These are phyloP conservation scores for Solanum tacnaense DNA, from an alignment of 257 asterid genomes.

Conservation along the genomic window DNA sequence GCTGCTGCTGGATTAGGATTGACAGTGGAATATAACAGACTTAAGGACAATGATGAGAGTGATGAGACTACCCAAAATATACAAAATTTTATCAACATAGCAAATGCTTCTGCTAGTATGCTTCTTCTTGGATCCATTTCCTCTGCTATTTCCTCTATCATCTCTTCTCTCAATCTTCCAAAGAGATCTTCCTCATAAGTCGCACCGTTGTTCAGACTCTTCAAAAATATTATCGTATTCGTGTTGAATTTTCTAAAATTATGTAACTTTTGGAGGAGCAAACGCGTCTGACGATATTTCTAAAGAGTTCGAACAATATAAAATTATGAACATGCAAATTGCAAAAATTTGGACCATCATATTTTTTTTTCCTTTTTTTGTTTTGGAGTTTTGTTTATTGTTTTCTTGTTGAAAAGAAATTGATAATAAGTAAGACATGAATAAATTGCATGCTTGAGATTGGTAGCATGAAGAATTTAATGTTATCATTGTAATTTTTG, in stretches of 20 bases:
- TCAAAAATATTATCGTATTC: not conserved
- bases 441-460: not conserved
- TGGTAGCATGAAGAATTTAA: not conserved
- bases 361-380: not conserved
- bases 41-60: not conserved
- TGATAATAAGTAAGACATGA: not conserved
- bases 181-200: not conserved
- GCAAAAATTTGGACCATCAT: not conserved
- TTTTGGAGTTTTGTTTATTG: not conserved
- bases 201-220: not conserved
- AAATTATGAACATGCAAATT: not conserved
- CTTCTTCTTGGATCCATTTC: not conserved
- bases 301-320: not conserved
- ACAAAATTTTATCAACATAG: not conserved
- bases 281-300: not conserved
- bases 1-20: constrained; percentile 2
- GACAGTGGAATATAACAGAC: not conserved
- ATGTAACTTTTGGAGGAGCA: rapidly evolving
- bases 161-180: not conserved
- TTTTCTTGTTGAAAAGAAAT: not conserved
- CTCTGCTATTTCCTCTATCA: not conserved
- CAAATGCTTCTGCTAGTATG: not conserved
- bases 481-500: not conserved
- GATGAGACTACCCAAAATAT: not conserved
- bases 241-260: not conserved